Evolutionary conservation across 1,139 yeast species (phyloP).

Genomic region (Saccharomyces hybrid): DNA sequence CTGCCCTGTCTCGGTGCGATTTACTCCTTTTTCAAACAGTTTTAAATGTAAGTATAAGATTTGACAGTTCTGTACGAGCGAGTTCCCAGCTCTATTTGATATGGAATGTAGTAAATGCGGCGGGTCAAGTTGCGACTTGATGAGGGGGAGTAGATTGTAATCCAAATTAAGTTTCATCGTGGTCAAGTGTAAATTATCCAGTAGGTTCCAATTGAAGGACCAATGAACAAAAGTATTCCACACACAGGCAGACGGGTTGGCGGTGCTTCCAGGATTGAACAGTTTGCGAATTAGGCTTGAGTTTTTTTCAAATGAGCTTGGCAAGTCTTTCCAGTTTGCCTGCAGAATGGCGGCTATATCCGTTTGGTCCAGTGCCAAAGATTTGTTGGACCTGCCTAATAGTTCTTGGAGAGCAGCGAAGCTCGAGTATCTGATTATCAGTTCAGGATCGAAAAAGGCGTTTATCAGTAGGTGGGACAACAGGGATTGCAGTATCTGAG

Average conservation of each 20-base stretch:
- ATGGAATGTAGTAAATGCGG: not conserved
- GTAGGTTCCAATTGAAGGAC: not conserved
- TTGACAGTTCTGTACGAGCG: not conserved
- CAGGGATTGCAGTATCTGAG: conserved; percentile 21
- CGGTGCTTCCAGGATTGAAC: not conserved
- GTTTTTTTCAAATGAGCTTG: not conserved
- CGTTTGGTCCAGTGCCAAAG: not conserved
- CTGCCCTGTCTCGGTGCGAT: not conserved
- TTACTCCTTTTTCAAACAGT: not conserved
- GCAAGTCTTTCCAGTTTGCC: not conserved
- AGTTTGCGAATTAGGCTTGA: not conserved
- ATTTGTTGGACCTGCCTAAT: conserved; percentile 49
- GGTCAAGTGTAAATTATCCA: not conserved
- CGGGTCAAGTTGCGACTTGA: not conserved
- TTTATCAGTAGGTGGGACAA: conserved; percentile 45
- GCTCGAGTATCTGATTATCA: conserved; percentile 70
- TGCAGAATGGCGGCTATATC: not conserved
- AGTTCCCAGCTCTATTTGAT: not conserved
- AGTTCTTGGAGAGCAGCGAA: conserved; percentile 83
- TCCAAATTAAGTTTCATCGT: not conserved
- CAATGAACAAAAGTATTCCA: not conserved
- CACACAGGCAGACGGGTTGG: not conserved
- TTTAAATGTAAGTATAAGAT: not conserved
- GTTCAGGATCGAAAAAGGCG: conserved; percentile 63
- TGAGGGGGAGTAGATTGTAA: not conserved